Percentiles rank a stretch among this genome's conserved stretches.
Evolutionary conservation across 768 basidiomycete species (phyloP).

Genomic region (Plicaturopsis crispa): DNA sequence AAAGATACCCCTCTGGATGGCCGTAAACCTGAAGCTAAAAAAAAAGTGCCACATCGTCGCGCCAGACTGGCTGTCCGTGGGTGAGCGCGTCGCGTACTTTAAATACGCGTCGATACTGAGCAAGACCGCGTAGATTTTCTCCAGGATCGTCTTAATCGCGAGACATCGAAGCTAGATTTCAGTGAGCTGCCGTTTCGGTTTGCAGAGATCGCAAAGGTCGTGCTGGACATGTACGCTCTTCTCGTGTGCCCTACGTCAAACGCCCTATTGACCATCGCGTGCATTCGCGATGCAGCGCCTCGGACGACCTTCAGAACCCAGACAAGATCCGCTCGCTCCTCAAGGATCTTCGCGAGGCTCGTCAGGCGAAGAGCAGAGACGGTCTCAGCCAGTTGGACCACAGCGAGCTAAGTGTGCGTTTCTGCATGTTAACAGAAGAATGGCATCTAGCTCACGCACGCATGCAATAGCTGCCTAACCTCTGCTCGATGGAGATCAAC

Average conservation of each 20-base stretch:
- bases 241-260: constrained; percentile 4
- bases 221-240: constrained; percentile 81
- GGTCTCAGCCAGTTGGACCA: constrained; percentile 78
- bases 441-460: neutral
- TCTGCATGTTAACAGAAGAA: too few relatives aligned
- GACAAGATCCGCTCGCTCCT: constrained; percentile 80
- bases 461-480: constrained; percentile 59
- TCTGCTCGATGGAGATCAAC: constrained; percentile 90
- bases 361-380: constrained; percentile 88
- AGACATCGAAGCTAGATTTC: constrained; percentile 70
- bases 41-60: constrained; percentile 90
- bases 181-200: constrained; percentile 81
- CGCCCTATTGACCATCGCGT: neutral
- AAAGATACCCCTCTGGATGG: constrained; percentile 94
- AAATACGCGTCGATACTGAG: neutral
- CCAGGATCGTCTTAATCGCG: constrained; percentile 63
- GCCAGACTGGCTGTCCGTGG: constrained; percentile 83
- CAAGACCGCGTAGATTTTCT: constrained; percentile 47
- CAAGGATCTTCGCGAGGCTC: constrained; percentile 92
- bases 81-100: constrained; percentile 36
- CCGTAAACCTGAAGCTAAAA: constrained; percentile 87
- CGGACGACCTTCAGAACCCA: constrained; percentile 82
- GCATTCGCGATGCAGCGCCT: constrained; percentile 46
- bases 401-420: constrained; percentile 68
- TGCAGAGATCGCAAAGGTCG: constrained; percentile 82